Percentiles rank a stretch among this genome's conserved stretches.
Evolutionary conservation across 441 rosid genomes (phyloP).

Genomic region (Croton setiger): DNA sequence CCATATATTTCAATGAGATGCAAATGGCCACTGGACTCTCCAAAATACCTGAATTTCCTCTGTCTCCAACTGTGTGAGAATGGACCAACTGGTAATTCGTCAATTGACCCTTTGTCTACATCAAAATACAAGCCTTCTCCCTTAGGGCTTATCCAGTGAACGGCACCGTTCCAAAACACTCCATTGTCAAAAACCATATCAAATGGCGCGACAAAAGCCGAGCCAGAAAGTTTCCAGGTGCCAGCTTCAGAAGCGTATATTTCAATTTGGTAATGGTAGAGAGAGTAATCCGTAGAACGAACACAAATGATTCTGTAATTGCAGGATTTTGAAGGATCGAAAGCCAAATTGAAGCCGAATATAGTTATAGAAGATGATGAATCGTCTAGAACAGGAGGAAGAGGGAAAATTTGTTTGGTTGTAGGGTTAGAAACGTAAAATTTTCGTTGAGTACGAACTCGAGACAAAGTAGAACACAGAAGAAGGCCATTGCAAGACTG

Average conservation of each 20-base stretch:
- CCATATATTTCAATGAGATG: conserved; percentile 31
- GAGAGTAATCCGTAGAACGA: not conserved
- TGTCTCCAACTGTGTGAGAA: conserved; percentile 13
- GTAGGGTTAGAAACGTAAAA: conserved; percentile 48
- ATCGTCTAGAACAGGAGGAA: conserved; percentile 6
- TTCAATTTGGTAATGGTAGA: conserved; percentile 28
- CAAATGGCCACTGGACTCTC: conserved; percentile 37
- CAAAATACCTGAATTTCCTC: conserved; percentile 25
- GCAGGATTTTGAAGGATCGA: conserved; percentile 39
- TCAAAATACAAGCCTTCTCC: conserved; percentile 31
- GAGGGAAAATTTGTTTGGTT: conserved; percentile 23
- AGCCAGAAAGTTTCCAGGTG: conserved; percentile 32
- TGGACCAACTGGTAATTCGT: conserved; percentile 26
- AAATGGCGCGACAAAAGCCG: conserved; percentile 20
- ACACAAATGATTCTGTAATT: conserved; percentile 38
- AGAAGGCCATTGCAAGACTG: conserved; percentile 53
- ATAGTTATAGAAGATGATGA: not conserved
- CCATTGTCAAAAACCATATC: conserved; percentile 15
- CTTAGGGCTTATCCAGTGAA: conserved; percentile 35
- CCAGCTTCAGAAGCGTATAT: conserved; percentile 37
- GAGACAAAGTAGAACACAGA: conserved; percentile 25
- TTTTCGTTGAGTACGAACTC: not conserved
- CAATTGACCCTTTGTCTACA: conserved; percentile 25
- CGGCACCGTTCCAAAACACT: conserved; percentile 38
- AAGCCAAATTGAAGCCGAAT: conserved; percentile 29